Base-by-base conservation (phyloP, 805 yeast species). In the Pichia sporocuriosa region DNA sequence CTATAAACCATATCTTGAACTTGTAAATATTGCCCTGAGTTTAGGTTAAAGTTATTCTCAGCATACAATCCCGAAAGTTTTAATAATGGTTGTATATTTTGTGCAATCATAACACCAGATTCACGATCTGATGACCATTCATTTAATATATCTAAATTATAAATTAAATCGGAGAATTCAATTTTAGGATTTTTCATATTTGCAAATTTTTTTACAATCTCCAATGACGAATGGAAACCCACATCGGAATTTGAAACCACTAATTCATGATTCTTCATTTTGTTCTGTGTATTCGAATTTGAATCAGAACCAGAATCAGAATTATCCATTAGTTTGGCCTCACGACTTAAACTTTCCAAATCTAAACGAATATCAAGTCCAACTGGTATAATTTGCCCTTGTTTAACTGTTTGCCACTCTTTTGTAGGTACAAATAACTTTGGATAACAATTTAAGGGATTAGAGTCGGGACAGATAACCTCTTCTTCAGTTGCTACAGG, bases 311-410 rank as follows among this genome's bases (percentile, higher is more conserved):
- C n/a, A n/a, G n/a, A n/a, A 8, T 20, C 32, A 13, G n/a, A 16
- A 30, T 21, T n/a, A 15, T 23, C 32, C 4, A 77, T 51, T 5
- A 81, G 46, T 49, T 77, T 83, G 1, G 95, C 96, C 58, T 81
- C 84, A 52, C 72, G 76, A 22, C 63, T 59, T 16, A 82, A 80
- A 0, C 88, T 79, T n/a, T 81, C 85, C 43, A 88, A 62, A 57
- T 86, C 81, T 50, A 89, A 53, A 49, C 85, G 69, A 11, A 88
- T 76, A 58, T 84, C 89, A 26, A 84, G 61, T 0, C 97, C 97
- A 6, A 74, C 75, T 0, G 96, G 95, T 4, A 89, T 69, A 7
- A 73, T 69, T 54, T 86, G 96, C n/a, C 80, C 87, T 36, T 74
- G 80, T 50, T 63, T 68, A 5, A 89, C 73, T 2, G 56, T 55